A percentile compares a stretch with the other conserved stretches of the same genome.
These are phyloP conservation scores for Trichoderma sp. DNA, from an alignment of 2,329 filamentous ascomycete genomes.

Conservation along the genomic window DNA sequence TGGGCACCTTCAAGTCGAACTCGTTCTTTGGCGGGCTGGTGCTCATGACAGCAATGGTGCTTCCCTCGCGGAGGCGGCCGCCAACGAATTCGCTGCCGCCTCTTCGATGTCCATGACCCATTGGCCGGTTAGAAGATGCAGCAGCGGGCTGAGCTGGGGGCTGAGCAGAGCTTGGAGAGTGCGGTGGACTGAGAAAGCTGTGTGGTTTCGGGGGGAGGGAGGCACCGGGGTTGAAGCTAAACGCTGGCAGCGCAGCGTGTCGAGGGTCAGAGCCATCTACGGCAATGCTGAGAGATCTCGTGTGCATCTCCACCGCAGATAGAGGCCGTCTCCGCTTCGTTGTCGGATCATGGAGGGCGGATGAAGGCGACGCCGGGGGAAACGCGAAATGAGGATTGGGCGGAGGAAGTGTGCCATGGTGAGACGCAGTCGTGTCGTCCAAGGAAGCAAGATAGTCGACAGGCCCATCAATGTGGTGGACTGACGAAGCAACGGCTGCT, in stretches of 20 bases:
- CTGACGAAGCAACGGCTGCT: conserved; percentile 36
- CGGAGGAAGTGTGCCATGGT: conserved; percentile 40
- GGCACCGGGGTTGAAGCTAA: conserved; percentile 58
- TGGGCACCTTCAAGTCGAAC: conserved; percentile 58
- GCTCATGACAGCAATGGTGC: conserved; percentile 63
- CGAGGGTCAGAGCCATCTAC: conserved; percentile 36
- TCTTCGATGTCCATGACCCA: conserved; percentile 74
- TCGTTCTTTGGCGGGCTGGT: conserved; percentile 69
- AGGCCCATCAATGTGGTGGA: conserved; percentile 32
- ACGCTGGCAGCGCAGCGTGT: conserved; percentile 52
- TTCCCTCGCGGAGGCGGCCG: conserved; percentile 63
- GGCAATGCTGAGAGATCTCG: conserved; percentile 35
- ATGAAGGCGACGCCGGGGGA: conserved; percentile 50
- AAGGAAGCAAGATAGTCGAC: conserved; percentile 32
- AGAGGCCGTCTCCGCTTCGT: conserved; percentile 51
- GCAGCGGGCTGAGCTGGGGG: conserved; percentile 52
- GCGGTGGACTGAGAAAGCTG: conserved; percentile 55
- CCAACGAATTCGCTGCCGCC: conserved; percentile 87
- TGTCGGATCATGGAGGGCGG: conserved; percentile 51
- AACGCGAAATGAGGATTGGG: conserved; percentile 69
- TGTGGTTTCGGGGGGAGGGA: conserved; percentile 39
- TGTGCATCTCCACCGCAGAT: conserved; percentile 54
- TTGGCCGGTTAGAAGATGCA: conserved; percentile 58
- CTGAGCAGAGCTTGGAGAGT: conserved; percentile 55
- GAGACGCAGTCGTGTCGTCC: conserved; percentile 26